Base-by-base conservation (phyloP, 2,329 filamentous ascomycete species). In the Fusarium sp. region DNA sequence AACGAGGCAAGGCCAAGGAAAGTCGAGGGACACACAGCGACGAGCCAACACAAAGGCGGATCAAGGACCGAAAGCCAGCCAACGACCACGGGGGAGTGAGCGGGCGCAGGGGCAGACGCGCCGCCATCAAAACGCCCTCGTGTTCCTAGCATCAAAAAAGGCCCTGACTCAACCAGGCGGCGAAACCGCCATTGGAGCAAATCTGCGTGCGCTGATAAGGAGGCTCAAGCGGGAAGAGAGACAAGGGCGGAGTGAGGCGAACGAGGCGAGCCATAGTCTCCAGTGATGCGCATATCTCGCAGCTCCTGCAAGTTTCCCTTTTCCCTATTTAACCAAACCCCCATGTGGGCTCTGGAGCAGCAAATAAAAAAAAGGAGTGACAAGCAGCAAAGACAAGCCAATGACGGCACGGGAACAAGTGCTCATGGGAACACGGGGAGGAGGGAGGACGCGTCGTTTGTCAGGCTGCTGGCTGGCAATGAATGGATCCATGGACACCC, bases 361-460 rank as follows among this genome's bases (percentile, higher is more conserved):
- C 33, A 56, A 46, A 65, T 29, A 4, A 10, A 23, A 42, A 49
- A 20, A 40, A 46, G 25, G 44, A 57, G 42, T 25, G 38, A 23
- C 29, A 51, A 53, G 40, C 49, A 31, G 18, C 6, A 50, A 31
- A 49, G 42, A 6, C 56, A 70, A 40, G 63, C 72, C 72, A 74
- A 74, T 74, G 31, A 44, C 56, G 38, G 25, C 38, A 38, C 49
- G 58, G 54, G 53, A 38, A 7, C 14, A 49, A 33, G 54, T 58
- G 57, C 70, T 70, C 69, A 73, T 73, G 71, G 61, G 63, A 62
- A 57, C 67, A 73, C 53, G 68, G 40, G 64, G 61, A 58, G 34
- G 38, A 65, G 64, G 50, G 61, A 51, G 60, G 64, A 58, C 20
- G 33, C 34, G 42, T 66, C 50, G 61, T 68, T 71, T 69, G 69